phyloP scores from a whole-genome alignment of 148 eudicot genomes.

The Hydrangea macrophylla region DNA sequence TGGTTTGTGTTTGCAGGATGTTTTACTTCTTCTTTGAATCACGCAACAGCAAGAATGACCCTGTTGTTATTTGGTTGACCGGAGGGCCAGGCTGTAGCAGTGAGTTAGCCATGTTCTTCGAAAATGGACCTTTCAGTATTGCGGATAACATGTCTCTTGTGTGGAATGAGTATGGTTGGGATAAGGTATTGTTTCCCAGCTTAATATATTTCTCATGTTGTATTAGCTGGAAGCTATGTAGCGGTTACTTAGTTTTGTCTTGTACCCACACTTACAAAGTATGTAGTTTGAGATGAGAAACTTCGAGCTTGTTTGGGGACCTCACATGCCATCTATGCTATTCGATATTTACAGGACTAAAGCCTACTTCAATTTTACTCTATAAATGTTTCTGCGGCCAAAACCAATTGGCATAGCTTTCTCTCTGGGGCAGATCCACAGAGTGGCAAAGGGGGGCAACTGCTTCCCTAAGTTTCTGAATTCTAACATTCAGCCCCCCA shows the following conservation, averaged over 20 bases:
- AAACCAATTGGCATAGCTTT: too few species aligned
- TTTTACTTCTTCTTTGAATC: slow-evolving; percentile 95
- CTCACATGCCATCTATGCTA: neutral
- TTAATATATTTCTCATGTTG: neutral
- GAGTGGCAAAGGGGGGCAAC: too few species aligned
- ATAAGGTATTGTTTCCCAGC: slow-evolving; percentile 47
- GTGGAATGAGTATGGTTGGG: slow-evolving; percentile 93
- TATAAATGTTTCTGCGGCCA: too few species aligned
- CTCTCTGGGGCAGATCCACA: too few species aligned
- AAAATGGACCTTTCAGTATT: slow-evolving; percentile 83
- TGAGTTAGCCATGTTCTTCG: slow-evolving; percentile 91
- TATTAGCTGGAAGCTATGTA: neutral
- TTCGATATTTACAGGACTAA: neutral
- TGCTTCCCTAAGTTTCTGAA: too few species aligned
- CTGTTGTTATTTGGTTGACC: slow-evolving; percentile 93
- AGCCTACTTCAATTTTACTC: too few species aligned
- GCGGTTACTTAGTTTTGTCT: neutral
- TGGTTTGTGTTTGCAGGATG: slow-evolving; percentile 50
- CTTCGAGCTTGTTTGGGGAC: neutral
- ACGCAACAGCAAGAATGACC: slow-evolving; percentile 63
- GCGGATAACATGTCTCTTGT: slow-evolving; percentile 68
- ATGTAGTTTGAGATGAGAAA: neutral
- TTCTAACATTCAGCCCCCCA: too few species aligned
- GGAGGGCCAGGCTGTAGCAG: slow-evolving; percentile 99
- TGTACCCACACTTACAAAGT: neutral